These are phyloP conservation scores for Malassezia dermatis DNA, from an alignment of 1,284 basidiomycete species.

Conservation along the genomic window DNA sequence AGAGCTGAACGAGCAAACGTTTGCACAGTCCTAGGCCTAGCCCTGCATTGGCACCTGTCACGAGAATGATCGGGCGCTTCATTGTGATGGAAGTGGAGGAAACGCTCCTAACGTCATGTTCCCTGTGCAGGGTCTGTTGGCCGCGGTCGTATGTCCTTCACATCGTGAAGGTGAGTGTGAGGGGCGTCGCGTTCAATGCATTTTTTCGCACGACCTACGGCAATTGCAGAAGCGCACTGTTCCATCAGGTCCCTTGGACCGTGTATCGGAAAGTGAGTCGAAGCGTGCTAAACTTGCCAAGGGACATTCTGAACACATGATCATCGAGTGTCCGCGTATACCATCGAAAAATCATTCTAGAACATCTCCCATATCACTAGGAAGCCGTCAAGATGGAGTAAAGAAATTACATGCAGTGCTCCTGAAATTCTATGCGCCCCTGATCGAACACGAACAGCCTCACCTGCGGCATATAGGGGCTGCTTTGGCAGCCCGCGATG, in stretches of 20 bases:
- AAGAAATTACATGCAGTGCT: slow-evolving; percentile 26
- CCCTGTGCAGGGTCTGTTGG: slow-evolving; percentile 25
- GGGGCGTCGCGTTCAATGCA: slow-evolving; percentile 19
- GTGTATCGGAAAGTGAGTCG: background rate
- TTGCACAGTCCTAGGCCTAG: slow-evolving; percentile 46
- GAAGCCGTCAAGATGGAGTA: slow-evolving; percentile 24
- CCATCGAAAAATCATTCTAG: slow-evolving; percentile 22
- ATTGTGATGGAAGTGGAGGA: slow-evolving; percentile 8
- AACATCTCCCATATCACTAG: slow-evolving; percentile 23
- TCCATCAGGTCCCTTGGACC: background rate
- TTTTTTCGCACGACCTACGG: slow-evolving; percentile 22
- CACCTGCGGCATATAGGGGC: slow-evolving; percentile 18
- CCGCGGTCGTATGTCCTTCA: slow-evolving; percentile 29
- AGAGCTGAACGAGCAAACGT: slow-evolving; percentile 44
- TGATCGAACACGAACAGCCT: slow-evolving; percentile 20
- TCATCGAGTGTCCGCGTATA: slow-evolving; percentile 17
- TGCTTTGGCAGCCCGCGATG: slow-evolving; percentile 20
- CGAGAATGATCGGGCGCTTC: slow-evolving; percentile 37
- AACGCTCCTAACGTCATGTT: slow-evolving; percentile 22
- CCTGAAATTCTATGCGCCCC: slow-evolving; percentile 21
- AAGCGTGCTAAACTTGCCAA: background rate
- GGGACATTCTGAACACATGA: background rate
- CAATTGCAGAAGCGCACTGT: background rate
- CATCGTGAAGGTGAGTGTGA: slow-evolving; percentile 27
- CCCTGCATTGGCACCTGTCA: slow-evolving; percentile 45